Evolutionary conservation across 1,139 yeast species (phyloP).

Genomic region (Casaregolazyma lundiana): DNA sequence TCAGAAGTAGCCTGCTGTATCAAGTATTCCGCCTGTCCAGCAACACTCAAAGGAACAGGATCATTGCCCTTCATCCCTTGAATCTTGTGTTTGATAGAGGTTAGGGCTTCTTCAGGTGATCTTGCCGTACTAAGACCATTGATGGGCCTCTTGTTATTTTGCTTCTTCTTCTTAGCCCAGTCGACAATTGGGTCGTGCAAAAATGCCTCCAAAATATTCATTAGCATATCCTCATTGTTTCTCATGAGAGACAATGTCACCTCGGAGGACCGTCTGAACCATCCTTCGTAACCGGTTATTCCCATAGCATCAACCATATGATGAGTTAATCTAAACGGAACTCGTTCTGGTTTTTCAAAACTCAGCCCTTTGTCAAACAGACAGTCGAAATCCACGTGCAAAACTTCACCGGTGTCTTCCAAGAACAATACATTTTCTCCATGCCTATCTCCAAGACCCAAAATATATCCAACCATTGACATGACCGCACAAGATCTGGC

Average conservation of each 20-base stretch:
- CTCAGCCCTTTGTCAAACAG: slow-evolving; percentile 69
- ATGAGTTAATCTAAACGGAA: slow-evolving; percentile 87
- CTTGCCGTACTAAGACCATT: slow-evolving; percentile 30
- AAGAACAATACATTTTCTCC: slow-evolving; percentile 83
- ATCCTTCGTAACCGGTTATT: slow-evolving; percentile 83
- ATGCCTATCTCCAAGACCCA: slow-evolving; percentile 85
- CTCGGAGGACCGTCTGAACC: slow-evolving; percentile 81
- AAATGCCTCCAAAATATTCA: slow-evolving; percentile 89
- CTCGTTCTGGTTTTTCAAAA: slow-evolving; percentile 79
- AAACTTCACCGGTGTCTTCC: slow-evolving; percentile 67
- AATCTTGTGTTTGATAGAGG: slow-evolving; percentile 70
- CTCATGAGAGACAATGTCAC: slow-evolving; percentile 72
- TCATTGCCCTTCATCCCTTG: slow-evolving; percentile 81
- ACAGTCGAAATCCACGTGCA: slow-evolving; percentile 97
- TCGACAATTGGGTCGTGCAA: slow-evolving; percentile 81
- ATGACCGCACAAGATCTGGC: slow-evolving; percentile 86
- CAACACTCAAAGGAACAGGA: slow-evolving; percentile 81
- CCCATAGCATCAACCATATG: slow-evolving; percentile 93
- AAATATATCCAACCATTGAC: slow-evolving; percentile 92
- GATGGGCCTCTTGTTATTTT: slow-evolving; percentile 17
- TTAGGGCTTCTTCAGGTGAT: slow-evolving; percentile 64
- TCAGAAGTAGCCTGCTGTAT: slow-evolving; percentile 77
- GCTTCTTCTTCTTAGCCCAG: slow-evolving; percentile 24
- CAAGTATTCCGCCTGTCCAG: slow-evolving; percentile 88
- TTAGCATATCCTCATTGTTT: slow-evolving; percentile 76